A percentile compares a stretch with the other conserved stretches of the same genome.
Conservation (phyloP, 176 grass and related monocot species). For the Cenchrus americanus region DNA sequence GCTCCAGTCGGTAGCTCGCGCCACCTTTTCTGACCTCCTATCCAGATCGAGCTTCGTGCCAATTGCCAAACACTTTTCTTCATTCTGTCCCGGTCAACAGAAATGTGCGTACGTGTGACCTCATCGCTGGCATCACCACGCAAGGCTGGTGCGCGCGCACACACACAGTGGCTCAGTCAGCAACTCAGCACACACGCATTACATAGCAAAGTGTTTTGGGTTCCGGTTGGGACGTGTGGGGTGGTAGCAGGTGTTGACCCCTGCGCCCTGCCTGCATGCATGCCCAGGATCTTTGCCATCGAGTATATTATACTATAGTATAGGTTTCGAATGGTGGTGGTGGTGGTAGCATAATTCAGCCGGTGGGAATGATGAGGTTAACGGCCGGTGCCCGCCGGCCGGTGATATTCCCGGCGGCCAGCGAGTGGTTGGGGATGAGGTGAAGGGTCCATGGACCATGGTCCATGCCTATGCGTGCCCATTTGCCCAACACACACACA, state of each 20-base stretch:
- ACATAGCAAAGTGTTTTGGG: not conserved
- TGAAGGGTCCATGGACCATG: not conserved
- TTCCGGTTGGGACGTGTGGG: not conserved
- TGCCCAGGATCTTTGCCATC: not conserved
- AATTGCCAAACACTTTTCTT: not conserved
- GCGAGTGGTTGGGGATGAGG: conserved; percentile 8
- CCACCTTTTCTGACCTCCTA: conserved; percentile 33
- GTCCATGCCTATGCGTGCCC: not conserved
- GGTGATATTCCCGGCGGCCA: not conserved
- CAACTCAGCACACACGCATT: not conserved
- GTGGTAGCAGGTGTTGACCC: not conserved
- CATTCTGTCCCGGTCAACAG: not conserved
- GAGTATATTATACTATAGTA: not conserved
- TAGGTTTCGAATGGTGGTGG: no score
- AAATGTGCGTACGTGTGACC: not conserved
- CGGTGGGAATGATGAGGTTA: not conserved
- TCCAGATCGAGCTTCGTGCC: not conserved
- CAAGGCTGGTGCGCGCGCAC: no score
- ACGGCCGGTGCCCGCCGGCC: not conserved
- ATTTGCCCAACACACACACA: not conserved
- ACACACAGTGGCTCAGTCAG: not conserved
- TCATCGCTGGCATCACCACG: conserved; percentile 6
- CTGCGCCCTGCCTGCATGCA: no score
- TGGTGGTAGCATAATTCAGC: not conserved
- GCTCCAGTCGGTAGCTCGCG: not conserved